Conservation (phyloP, 1,284 basidiomycete species). For the Ganoderma resinaceum region DNA sequence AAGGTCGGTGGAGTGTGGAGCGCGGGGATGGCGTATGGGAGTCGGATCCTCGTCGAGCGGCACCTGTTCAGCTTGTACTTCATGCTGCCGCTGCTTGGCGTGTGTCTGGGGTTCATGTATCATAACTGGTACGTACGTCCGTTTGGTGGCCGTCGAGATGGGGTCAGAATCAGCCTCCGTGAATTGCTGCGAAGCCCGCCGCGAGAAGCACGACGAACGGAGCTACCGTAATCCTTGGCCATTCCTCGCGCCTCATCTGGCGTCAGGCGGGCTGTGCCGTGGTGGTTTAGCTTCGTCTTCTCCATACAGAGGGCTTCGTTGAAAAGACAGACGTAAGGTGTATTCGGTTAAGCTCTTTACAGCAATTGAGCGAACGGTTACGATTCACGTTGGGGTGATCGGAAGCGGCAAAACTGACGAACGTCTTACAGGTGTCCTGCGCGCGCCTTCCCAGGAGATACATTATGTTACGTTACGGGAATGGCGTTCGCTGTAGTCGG, state of each 20-base stretch:
- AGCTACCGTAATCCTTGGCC: background rate
- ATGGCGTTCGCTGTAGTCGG: slow-evolving; percentile 98
- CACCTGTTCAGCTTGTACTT: slow-evolving; percentile 97
- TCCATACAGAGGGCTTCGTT: background rate
- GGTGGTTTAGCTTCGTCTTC: background rate
- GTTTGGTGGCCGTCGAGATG: background rate
- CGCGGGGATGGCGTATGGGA: slow-evolving; percentile 86
- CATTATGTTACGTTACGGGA: slow-evolving; percentile 96
- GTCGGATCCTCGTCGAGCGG: slow-evolving; percentile 83
- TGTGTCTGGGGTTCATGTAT: slow-evolving; percentile 89
- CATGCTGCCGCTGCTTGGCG: slow-evolving; percentile 93
- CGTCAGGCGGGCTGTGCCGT: background rate
- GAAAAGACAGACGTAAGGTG: background rate
- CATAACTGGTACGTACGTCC: slow-evolving; percentile 84
- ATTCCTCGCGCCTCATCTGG: background rate
- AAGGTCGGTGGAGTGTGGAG: slow-evolving; percentile 80
- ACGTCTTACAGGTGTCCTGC: slow-evolving; percentile 87
- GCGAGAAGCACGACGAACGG: background rate
- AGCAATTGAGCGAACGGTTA: background rate
- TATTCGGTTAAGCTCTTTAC: background rate
- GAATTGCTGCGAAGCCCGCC: background rate
- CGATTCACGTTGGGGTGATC: background rate
- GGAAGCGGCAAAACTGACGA: background rate
- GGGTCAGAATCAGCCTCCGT: background rate
- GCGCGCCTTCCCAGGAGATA: slow-evolving; percentile 95